Percentiles rank a stretch among this genome's conserved stretches.
Evolutionary conservation across 2,329 filamentous ascomycete species (phyloP).

Genomic region (Fusarium sp.): DNA sequence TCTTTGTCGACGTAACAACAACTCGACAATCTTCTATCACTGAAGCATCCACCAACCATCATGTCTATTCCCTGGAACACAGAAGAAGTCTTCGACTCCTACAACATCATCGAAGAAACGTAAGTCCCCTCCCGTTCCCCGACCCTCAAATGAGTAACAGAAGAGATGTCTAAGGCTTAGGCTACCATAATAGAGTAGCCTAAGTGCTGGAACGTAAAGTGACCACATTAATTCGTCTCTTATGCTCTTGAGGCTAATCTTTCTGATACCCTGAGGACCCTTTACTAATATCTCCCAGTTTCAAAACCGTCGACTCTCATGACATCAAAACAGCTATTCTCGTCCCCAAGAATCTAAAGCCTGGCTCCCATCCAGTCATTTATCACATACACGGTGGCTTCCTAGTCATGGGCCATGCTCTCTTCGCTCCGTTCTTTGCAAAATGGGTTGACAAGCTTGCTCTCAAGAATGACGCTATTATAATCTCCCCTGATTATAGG

Average conservation of each 20-base stretch:
- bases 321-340: constrained; percentile 40
- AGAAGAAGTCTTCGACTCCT: constrained; percentile 37
- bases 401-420: constrained; percentile 33
- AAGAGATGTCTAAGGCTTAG: no score
- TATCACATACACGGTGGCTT: constrained; percentile 46
- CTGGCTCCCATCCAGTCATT: constrained; percentile 38
- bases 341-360: constrained; percentile 41
- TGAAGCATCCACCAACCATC: background rate
- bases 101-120: constrained; percentile 33
- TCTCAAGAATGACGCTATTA: constrained; percentile 38
- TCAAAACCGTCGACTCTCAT: constrained; percentile 33
- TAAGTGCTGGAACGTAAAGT: no score
- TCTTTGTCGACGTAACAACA: no score
- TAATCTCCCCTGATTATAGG: constrained; percentile 44
- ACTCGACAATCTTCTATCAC: no score
- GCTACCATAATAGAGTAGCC: no score
- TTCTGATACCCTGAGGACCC: fast-evolving
- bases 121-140: background rate
- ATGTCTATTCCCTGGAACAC: constrained; percentile 34
- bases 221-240: no score
- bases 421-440: constrained; percentile 43
- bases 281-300: constrained; percentile 6
- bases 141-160: no score
- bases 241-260: no score
- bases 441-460: constrained; percentile 40